Evolutionary conservation across 108 stramenopile genomes (phyloP).

Genomic region (Parmales sp.): DNA sequence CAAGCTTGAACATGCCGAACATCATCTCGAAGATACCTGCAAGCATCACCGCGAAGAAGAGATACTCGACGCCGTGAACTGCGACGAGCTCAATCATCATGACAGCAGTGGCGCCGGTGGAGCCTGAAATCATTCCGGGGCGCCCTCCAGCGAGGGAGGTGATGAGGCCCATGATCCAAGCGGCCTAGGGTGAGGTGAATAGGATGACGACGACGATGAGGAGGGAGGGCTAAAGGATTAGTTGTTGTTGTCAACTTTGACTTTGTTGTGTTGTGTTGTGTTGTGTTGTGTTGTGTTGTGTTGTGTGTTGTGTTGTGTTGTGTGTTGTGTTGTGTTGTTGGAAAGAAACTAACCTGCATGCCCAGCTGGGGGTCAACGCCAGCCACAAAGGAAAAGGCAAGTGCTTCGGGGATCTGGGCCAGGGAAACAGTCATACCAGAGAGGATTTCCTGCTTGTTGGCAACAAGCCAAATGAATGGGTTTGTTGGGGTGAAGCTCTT

Average conservation of each 20-base stretch:
- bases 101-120: slow-evolving; percentile 26
- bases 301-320: too few relatives aligned
- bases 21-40: slow-evolving; percentile 36
- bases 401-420: slow-evolving; percentile 41
- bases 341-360: too few relatives aligned
- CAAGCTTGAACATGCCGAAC: slow-evolving; percentile 31
- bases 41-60: slow-evolving; percentile 36
- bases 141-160: slow-evolving; percentile 44
- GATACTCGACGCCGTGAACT: slow-evolving; percentile 34
- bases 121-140: slow-evolving; percentile 47
- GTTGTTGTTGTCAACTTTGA: too few relatives aligned
- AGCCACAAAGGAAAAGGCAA: slow-evolving; percentile 44
- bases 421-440: slow-evolving; percentile 36
- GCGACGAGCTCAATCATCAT: slow-evolving; percentile 15
- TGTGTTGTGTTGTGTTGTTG: too few relatives aligned
- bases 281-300: too few relatives aligned
- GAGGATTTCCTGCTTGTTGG: slow-evolving; percentile 39
- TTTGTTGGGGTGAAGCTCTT: too few relatives aligned
- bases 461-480: slow-evolving; percentile 33
- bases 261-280: too few relatives aligned
- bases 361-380: slow-evolving; percentile 37
- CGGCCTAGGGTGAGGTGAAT: too few relatives aligned
- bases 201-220: too few relatives aligned
- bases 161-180: slow-evolving; percentile 39
- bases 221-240: too few relatives aligned